phyloP scores from a whole-genome alignment of 805 yeast genomes.

The Wickerhamiella slavikovae region DNA sequence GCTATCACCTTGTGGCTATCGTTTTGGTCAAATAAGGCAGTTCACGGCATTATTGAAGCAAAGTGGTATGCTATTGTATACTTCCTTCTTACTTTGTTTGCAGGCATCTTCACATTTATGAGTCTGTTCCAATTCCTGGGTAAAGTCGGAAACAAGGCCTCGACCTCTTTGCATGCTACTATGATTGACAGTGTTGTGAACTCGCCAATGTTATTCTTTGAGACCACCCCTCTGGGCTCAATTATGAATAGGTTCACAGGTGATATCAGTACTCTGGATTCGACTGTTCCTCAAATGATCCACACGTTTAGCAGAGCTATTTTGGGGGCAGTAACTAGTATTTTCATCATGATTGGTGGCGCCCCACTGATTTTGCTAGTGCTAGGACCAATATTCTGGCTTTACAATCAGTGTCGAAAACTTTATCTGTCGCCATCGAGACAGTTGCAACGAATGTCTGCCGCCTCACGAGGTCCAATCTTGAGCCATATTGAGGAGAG shows the following conservation, averaged over 20 bases:
- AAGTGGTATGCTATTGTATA: constrained; percentile 7
- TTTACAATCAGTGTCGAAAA: constrained; percentile 42
- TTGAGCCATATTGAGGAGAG: constrained; percentile 62
- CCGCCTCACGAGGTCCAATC: constrained; percentile 45
- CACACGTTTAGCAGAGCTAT: constrained; percentile 17
- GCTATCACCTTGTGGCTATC: constrained; percentile 9
- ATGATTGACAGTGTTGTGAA: constrained; percentile 59
- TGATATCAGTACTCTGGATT: constrained; percentile 74
- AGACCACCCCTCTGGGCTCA: constrained; percentile 88
- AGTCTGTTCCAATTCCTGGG: constrained; percentile 6
- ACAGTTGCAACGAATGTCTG: constrained; percentile 46
- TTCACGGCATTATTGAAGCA: constrained; percentile 7
- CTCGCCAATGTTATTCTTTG: constrained; percentile 90
- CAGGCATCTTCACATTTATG: constrained; percentile 3
- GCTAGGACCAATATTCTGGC: constrained; percentile 35
- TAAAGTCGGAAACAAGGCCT: constrained; percentile 3
- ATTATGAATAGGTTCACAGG: constrained; percentile 75
- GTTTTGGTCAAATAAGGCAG: constrained; percentile 8
- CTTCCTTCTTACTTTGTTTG: constrained; percentile 2
- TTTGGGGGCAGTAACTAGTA: constrained; percentile 28
- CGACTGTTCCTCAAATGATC: constrained; percentile 24
- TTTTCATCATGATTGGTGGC: constrained; percentile 52
- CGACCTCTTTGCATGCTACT: constrained; percentile 27
- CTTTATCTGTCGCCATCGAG: constrained; percentile 43
- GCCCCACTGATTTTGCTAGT: constrained; percentile 69